phyloP scores from a whole-genome alignment of 306 rosid genomes.

The Prunus persica region Prunus_persica_NCBIv2 NC_034009.1:26810501-26811000 shows the following conservation, averaged over 20 bases:
- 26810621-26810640: not conserved
- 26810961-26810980: conserved; percentile 77
- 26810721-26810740: not conserved
- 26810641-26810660: not conserved
- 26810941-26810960: conserved; percentile 72
- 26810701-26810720: not conserved
- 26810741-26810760: not conserved
- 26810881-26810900: not conserved
- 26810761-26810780: not conserved
- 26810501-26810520: conserved; percentile 73
- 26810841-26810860: not conserved
- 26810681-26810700: not conserved
- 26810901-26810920: conserved; percentile 56
- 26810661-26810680: not conserved
- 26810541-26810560: conserved; percentile 89
- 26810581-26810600: conserved; percentile 1
- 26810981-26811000: conserved; percentile 70
- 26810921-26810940: conserved; percentile 60
- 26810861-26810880: not conserved
- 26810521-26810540: conserved; percentile 95
- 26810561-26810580: conserved; percentile 22
- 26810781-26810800: not conserved
- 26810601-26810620: not conserved
- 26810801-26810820: not conserved
- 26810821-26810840: not conserved